A percentile compares a stretch with the other conserved stretches of the same genome.
These are phyloP conservation scores for Pisolithus tinctorius DNA, from an alignment of 768 basidiomycete species.

Conservation along the genomic window DNA sequence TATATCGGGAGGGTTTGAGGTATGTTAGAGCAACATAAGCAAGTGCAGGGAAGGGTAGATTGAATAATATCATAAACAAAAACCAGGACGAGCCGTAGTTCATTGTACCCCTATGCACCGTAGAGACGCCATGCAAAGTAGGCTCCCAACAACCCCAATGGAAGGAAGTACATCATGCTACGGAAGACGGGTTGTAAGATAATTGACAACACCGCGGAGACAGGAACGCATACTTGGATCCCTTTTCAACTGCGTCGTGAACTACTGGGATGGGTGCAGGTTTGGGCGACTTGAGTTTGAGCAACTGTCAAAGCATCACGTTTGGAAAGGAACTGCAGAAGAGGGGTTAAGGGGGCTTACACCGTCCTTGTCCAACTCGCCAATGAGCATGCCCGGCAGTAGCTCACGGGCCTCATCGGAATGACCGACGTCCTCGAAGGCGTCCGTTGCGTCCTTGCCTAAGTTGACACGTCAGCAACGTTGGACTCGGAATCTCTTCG, in stretches of 20 bases:
- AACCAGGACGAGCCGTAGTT: neutral
- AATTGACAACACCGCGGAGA: neutral
- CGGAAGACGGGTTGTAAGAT: slow-evolving; percentile 4
- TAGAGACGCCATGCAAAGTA: slow-evolving; percentile 89
- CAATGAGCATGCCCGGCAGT: slow-evolving; percentile 71
- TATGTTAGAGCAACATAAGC: neutral
- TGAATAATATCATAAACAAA: neutral
- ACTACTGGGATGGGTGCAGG: slow-evolving; percentile 35
- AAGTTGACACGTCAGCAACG: slow-evolving; percentile 4
- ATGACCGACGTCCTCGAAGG: slow-evolving; percentile 99
- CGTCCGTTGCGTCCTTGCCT: slow-evolving; percentile 96
- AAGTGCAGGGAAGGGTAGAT: neutral
- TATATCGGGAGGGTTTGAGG: neutral
- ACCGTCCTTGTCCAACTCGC: slow-evolving; percentile 68
- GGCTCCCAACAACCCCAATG: slow-evolving; percentile 68
- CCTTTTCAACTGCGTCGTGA: slow-evolving; percentile 48
- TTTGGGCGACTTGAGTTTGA: slow-evolving; percentile 50
- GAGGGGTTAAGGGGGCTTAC: slow-evolving; percentile 35
- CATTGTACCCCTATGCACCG: slow-evolving; percentile 25
- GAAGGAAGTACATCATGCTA: slow-evolving; percentile 80
- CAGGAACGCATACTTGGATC: slow-evolving; percentile 51
- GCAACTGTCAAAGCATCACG: slow-evolving; percentile 29
- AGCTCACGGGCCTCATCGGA: slow-evolving; percentile 94
- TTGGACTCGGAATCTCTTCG: slow-evolving; percentile 1
- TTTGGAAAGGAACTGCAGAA: slow-evolving; percentile 1